Percentiles rank a stretch among this genome's conserved stretches.
Evolutionary conservation across 129 eudicot species (phyloP).

Genomic region (Oenanthe sinensis): DNA sequence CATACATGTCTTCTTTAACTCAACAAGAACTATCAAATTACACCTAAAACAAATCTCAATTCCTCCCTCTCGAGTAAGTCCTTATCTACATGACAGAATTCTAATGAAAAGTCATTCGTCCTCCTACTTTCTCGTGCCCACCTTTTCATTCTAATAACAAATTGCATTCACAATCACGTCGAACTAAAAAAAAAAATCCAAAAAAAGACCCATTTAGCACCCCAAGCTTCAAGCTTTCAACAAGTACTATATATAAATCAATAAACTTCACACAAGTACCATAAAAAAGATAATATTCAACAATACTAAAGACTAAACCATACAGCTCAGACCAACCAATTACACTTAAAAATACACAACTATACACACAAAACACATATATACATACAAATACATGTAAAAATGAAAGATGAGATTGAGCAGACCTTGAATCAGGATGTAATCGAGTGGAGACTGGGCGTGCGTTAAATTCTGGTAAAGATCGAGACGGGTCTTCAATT

Average conservation of each 20-base stretch:
- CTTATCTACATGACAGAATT: not conserved
- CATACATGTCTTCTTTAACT: not conserved
- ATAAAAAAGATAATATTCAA: no score
- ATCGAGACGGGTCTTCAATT: slow-evolving; percentile 25
- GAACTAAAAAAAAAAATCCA: not conserved
- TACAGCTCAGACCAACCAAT: no score
- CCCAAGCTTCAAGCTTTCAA: not conserved
- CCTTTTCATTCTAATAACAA: not conserved
- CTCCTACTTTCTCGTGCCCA: not conserved
- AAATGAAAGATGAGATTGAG: not conserved
- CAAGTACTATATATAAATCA: not conserved
- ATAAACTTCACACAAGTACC: not conserved
- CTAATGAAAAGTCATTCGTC: not conserved
- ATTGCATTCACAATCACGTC: not conserved
- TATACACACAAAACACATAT: no score
- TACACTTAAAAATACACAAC: no score
- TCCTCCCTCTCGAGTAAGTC: not conserved
- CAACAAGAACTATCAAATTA: no score
- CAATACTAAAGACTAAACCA: no score
- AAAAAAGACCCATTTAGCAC: not conserved
- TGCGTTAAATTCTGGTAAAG: slow-evolving; percentile 16
- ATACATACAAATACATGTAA: not conserved
- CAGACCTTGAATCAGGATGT: slow-evolving; percentile 31
- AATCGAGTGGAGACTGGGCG: slow-evolving; percentile 21
- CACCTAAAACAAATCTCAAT: not conserved